Evolutionary conservation across 2,329 filamentous ascomycete genomes (phyloP).

Genomic region (Coccinonectria pachysandricola): DNA sequence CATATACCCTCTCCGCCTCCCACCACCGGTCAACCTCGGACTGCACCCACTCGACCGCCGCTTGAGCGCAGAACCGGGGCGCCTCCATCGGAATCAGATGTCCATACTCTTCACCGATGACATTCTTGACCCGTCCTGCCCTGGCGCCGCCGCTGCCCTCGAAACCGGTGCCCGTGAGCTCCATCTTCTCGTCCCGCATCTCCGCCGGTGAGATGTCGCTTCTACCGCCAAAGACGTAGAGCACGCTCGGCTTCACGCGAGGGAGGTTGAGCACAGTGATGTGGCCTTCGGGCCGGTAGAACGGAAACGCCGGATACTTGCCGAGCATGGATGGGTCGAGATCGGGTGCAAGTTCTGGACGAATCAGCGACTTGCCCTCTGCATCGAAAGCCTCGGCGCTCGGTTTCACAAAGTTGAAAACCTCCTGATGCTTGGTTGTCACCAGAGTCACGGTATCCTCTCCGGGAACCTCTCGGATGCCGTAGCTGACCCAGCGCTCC

Average conservation of each 20-base stretch:
- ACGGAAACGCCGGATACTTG: constrained; percentile 33
- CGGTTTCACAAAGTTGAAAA: constrained; percentile 64
- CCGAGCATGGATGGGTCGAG: constrained; percentile 29
- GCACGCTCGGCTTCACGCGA: constrained; percentile 49
- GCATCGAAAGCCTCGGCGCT: constrained; percentile 36
- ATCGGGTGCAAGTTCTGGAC: constrained; percentile 34
- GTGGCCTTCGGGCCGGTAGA: constrained; percentile 58
- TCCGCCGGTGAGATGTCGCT: constrained; percentile 46
- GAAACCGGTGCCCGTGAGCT: constrained; percentile 50
- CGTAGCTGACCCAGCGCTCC: constrained; percentile 50
- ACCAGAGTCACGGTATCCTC: constrained; percentile 53
- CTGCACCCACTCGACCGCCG: constrained; percentile 46
- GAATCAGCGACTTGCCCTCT: constrained; percentile 27
- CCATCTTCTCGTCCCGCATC: constrained; percentile 47
- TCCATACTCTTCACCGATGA: constrained; percentile 54
- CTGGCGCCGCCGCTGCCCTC: constrained; percentile 60
- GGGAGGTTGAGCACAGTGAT: constrained; percentile 47
- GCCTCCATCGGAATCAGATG: constrained; percentile 82
- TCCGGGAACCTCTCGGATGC: constrained; percentile 54
- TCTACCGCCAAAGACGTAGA: constrained; percentile 58
- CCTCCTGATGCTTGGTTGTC: constrained; percentile 74
- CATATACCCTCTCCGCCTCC: constrained; percentile 44
- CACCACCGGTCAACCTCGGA: constrained; percentile 48
- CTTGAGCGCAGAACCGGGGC: constrained; percentile 53
- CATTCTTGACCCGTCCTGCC: constrained; percentile 52